Conservation (phyloP, 176 grass and related monocot genomes). For the Zizania latifolia region DNA sequence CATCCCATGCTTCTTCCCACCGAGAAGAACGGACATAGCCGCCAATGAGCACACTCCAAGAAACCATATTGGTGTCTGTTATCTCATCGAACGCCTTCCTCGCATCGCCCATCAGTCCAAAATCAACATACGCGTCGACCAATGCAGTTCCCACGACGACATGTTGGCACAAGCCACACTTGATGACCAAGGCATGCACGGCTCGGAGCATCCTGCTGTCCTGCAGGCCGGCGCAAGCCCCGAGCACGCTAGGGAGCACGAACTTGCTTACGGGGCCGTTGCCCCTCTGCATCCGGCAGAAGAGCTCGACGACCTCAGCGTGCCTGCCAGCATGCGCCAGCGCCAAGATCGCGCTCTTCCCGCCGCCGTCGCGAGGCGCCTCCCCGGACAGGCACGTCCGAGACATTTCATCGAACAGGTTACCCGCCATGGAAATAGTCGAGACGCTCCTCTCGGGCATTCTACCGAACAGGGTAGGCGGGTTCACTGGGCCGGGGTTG, state of each 20-base stretch:
- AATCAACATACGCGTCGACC: slow-evolving; percentile 20
- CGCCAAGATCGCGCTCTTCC: slow-evolving; percentile 40
- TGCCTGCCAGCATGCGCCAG: slow-evolving; percentile 33
- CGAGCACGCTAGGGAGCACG: slow-evolving; percentile 52
- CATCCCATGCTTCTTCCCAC: slow-evolving; percentile 43
- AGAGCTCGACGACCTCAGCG: slow-evolving; percentile 36
- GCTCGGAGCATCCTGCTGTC: slow-evolving; percentile 24
- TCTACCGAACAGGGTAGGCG: slow-evolving; percentile 12
- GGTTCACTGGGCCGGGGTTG: not conserved
- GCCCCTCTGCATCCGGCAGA: slow-evolving; percentile 30
- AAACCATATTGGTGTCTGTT: slow-evolving; percentile 30
- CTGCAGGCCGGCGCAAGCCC: slow-evolving; percentile 23
- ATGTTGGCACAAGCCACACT: slow-evolving; percentile 25
- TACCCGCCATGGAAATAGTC: not conserved
- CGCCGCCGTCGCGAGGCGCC: not conserved
- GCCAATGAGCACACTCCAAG: slow-evolving; percentile 51
- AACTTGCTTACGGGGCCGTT: slow-evolving; percentile 26
- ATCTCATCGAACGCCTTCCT: slow-evolving; percentile 27
- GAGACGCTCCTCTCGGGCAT: slow-evolving; percentile 12
- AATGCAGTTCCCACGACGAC: slow-evolving; percentile 42
- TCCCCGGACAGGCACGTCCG: no score
- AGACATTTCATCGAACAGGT: slow-evolving; percentile 16
- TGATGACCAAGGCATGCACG: slow-evolving; percentile 39
- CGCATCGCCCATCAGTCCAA: slow-evolving; percentile 28
- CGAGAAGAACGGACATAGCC: slow-evolving; percentile 26